A percentile compares a stretch with the other conserved stretches of the same genome.
phyloP scores from a whole-genome alignment of 768 basidiomycete genomes.

The Trichaptum fuscoviolaceum region DNA sequence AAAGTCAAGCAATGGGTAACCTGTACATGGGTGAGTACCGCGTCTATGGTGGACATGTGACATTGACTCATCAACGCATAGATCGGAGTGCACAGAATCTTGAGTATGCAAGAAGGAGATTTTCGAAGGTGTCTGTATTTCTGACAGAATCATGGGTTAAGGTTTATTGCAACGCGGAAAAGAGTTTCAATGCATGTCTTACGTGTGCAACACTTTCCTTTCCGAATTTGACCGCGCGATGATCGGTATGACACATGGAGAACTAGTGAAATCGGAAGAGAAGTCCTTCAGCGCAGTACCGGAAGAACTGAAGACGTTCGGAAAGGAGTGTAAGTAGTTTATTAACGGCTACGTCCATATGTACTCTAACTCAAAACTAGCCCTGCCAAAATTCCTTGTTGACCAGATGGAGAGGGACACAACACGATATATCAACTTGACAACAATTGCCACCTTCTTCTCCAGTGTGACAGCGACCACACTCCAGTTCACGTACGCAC shows the following conservation, averaged over 20 bases:
- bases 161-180: too few relatives aligned
- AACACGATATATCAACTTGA: neutral
- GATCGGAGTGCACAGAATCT: neutral
- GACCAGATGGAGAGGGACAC: neutral
- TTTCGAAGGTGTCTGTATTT: too few relatives aligned
- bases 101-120: neutral
- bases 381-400: neutral
- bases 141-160: too few relatives aligned
- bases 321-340: neutral
- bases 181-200: too few relatives aligned
- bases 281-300: too few relatives aligned
- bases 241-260: too few relatives aligned
- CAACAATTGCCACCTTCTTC: neutral
- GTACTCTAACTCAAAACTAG: neutral
- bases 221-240: too few relatives aligned
- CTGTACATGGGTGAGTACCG: neutral
- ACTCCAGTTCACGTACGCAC: neutral
- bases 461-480: neutral
- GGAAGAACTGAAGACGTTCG: neutral
- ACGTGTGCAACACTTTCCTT: too few relatives aligned
- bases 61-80: neutral
- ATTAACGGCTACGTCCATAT: neutral
- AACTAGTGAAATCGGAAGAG: neutral
- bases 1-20: neutral
- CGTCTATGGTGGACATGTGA: too few relatives aligned